These are phyloP conservation scores for Xylaria sp. DNA, from an alignment of 2,329 filamentous ascomycete species.

Conservation along the genomic window DNA sequence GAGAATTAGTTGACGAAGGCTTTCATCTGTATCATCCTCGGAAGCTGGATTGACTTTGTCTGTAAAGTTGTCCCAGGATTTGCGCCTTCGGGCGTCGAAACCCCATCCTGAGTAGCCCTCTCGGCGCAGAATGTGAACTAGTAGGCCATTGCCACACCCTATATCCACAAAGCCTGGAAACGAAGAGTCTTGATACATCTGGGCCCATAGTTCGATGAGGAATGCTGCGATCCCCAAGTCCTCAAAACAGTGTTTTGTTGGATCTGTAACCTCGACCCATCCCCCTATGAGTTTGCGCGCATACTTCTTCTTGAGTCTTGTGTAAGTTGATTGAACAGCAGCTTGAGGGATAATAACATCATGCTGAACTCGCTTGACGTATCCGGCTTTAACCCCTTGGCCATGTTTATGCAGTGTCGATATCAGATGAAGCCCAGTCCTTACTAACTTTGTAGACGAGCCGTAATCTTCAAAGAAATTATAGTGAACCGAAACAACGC, in stretches of 20 bases:
- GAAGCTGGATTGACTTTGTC: conserved; percentile 31
- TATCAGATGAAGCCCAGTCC: conserved; percentile 76
- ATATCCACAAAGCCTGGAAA: conserved; percentile 97
- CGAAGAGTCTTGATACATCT: conserved; percentile 72
- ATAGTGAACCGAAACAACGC: conserved; percentile 70
- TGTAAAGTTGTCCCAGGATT: conserved; percentile 82
- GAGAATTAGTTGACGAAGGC: conserved; percentile 60
- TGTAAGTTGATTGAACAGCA: conserved; percentile 83
- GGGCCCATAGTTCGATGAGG: conserved; percentile 87
- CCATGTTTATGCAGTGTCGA: conserved; percentile 79
- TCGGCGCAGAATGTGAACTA: conserved; percentile 81
- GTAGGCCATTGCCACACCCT: conserved; percentile 91
- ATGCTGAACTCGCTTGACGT: conserved; percentile 85
- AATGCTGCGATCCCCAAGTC: conserved; percentile 92
- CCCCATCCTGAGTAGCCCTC: conserved; percentile 91
- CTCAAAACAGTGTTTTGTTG: conserved; percentile 93
- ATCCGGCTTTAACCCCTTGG: conserved; percentile 70
- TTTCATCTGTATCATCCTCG: conserved; percentile 41
- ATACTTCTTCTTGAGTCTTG: conserved; percentile 81
- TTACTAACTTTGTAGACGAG: conserved; percentile 62
- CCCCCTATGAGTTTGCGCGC: conserved; percentile 74
- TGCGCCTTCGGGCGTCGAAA: conserved; percentile 87
- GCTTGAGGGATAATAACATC: conserved; percentile 83
- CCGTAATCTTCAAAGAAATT: conserved; percentile 59
- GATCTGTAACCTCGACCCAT: conserved; percentile 90